phyloP scores from a whole-genome alignment of 75 land plant species.

The Larix kaempferi region DNA sequence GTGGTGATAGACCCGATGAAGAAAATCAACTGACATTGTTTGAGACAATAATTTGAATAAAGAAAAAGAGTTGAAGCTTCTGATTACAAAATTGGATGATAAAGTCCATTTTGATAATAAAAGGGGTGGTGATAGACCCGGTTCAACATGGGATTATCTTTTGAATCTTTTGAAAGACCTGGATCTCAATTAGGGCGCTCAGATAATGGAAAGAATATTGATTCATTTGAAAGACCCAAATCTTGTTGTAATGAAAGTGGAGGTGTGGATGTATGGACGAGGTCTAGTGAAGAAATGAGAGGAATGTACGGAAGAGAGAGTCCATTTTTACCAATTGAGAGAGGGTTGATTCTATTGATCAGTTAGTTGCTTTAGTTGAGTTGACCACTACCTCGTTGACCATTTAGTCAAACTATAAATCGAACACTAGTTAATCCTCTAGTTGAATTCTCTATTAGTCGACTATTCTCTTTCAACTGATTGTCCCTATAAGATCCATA shows the following conservation, averaged over 20 bases:
- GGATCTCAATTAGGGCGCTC: slow-evolving; percentile 46
- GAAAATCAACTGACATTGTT: too few species aligned
- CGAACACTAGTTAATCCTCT: too few species aligned
- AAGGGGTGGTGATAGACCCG: slow-evolving; percentile 31
- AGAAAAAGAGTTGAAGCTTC: slow-evolving; percentile 49
- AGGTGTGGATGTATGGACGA: slow-evolving; percentile 35
- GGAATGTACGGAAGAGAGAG: slow-evolving; percentile 31
- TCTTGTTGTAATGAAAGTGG: slow-evolving; percentile 34
- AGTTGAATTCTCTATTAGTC: too few species aligned
- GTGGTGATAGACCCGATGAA: slow-evolving; percentile 38
- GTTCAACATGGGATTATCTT: slow-evolving; percentile 22
- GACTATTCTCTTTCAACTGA: too few species aligned
- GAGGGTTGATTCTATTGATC: slow-evolving; percentile 2
- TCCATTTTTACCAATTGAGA: slow-evolving; percentile 17
- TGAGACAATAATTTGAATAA: slow-evolving; percentile 18
- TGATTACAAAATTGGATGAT: slow-evolving; percentile 50
- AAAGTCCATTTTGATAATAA: slow-evolving; percentile 57
- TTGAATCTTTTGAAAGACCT: slow-evolving; percentile 29
- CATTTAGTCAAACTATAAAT: too few species aligned
- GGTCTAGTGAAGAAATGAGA: slow-evolving; percentile 37
- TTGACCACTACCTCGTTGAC: too few species aligned
- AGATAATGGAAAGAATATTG: slow-evolving; percentile 36
- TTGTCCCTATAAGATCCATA: too few species aligned
- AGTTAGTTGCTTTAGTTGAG: too few species aligned
- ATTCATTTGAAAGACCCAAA: slow-evolving; percentile 46